Percentiles rank a stretch among this genome's conserved stretches.
Evolutionary conservation across 805 yeast genomes (phyloP).

Genomic region (Saccharomycopsis sp.): DNA sequence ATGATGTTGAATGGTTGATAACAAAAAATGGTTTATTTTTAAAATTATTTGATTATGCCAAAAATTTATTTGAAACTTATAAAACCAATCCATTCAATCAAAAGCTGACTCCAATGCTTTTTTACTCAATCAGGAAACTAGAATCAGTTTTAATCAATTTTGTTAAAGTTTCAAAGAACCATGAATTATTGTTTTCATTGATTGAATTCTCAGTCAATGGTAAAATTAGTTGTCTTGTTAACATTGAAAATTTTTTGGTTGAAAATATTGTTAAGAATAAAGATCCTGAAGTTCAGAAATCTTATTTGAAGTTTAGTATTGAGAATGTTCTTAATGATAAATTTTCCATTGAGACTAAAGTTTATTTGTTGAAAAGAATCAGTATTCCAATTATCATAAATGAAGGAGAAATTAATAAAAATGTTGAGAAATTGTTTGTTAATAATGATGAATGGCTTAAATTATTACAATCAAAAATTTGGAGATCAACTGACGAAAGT

Average conservation of each 20-base stretch:
- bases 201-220: slow-evolving; percentile 35
- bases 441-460: slow-evolving; percentile 44
- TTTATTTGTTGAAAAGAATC: slow-evolving; percentile 50
- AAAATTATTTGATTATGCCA: slow-evolving; percentile 33
- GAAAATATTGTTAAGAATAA: slow-evolving; percentile 40
- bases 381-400: slow-evolving; percentile 56
- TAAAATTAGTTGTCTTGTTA: slow-evolving; percentile 35
- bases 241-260: slow-evolving; percentile 49
- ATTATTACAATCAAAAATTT: slow-evolving; percentile 49
- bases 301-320: slow-evolving; percentile 42
- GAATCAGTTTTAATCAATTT: slow-evolving; percentile 38
- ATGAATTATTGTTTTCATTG: slow-evolving; percentile 31
- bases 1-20: slow-evolving; percentile 49
- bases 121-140: slow-evolving; percentile 55
- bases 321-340: slow-evolving; percentile 38
- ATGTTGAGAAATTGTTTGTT: slow-evolving; percentile 37
- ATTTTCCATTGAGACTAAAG: slow-evolving; percentile 39
- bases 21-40: slow-evolving; percentile 37
- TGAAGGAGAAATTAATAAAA: slow-evolving; percentile 43
- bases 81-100: slow-evolving; percentile 39
- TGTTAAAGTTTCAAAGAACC: slow-evolving; percentile 26
- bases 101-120: slow-evolving; percentile 55
- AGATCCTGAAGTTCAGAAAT: slow-evolving; percentile 36
- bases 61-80: slow-evolving; percentile 33
- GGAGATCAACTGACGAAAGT: slow-evolving; percentile 56